Conservation (phyloP, 2,329 filamentous ascomycete genomes). For the Pseudogymnoascus sp. region DNA sequence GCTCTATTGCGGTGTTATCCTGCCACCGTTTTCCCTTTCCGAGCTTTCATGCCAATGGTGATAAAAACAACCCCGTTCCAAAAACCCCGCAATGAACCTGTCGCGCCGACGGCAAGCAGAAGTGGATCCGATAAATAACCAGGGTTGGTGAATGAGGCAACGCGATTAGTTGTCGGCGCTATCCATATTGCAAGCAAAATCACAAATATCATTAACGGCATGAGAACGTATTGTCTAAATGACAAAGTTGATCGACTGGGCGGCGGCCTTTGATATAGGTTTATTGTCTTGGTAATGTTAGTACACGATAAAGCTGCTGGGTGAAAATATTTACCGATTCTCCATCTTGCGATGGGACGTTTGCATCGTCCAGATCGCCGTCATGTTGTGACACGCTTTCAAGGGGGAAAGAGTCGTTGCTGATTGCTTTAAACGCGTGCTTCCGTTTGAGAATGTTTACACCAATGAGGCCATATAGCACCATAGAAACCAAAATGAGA, state of each 20-base stretch:
- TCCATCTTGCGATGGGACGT: constrained; percentile 2
- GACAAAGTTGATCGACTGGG: constrained; percentile 26
- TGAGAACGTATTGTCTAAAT: constrained; percentile 32
- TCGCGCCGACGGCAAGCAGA: constrained; percentile 57
- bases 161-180: constrained; percentile 64
- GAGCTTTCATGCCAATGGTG: constrained; percentile 30
- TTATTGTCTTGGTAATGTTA: constrained; percentile 21
- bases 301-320: background rate
- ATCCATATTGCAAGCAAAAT: constrained; percentile 63
- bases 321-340: background rate
- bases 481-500: constrained; percentile 48
- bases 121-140: constrained; percentile 54
- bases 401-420: constrained; percentile 30
- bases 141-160: constrained; percentile 47
- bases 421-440: constrained; percentile 41
- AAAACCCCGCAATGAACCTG: constrained; percentile 53
- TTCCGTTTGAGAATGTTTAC: constrained; percentile 58
- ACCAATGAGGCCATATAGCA: constrained; percentile 56
- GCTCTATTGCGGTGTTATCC: background rate
- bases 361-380: constrained; percentile 14
- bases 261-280: constrained; percentile 16
- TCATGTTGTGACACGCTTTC: constrained; percentile 18
- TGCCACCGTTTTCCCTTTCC: constrained; percentile 9
- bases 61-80: constrained; percentile 56
- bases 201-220: constrained; percentile 58